Evolutionary conservation across 2,329 filamentous ascomycete genomes (phyloP), one percentile per base, ranked within the genome.

Genomic region (Talaromyces sp.): DNA sequence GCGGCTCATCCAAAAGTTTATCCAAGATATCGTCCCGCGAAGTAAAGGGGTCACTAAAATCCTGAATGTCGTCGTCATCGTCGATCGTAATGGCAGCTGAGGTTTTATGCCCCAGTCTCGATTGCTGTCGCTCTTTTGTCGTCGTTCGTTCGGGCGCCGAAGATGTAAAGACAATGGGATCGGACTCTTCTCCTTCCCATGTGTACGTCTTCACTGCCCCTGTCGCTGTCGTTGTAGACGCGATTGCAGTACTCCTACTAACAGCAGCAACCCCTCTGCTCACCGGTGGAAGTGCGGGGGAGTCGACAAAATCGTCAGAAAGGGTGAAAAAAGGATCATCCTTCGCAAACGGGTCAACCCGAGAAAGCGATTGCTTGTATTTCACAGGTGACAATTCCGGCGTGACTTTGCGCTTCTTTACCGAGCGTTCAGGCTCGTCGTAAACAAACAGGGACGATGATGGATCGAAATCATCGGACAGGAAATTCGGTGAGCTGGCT

Each of bases 121-220:
- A 49, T 50, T 50, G 13, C 19, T 57, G 26, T 14, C 32, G 59
- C 7, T 53, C 58, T 17, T 59, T 55, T 32, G 64, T 29, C 10
- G 60, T 55, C 11, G 27, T 41, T 14, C 41, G 68, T 54, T 73
- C 68, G 4, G 69, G 71, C 0, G 71, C 71, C 19, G 77, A 76
- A 5, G 77, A 80, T 0, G 76, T 78, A 58, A 77, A 77, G 4
- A 73, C 66, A 62, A 80, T 78, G 1, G 77, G 74, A 64, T 79
- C 78, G 2, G 71, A 74, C 4, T 73, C 69, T 31, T 70, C 61
- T 8, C 67, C 64, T 29, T 67, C 61, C 63, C 65, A 64, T 14
- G 7, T 62, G 19, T 38, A 56, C 8, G 62, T 64, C 58, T 55
- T 63, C 27, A 19, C 58, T 26, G 51, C 55, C 8, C 41, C 26